phyloP scores from a whole-genome alignment of 202 grass and related monocot species.

The Dendrocalamus latiflorus region DNA sequence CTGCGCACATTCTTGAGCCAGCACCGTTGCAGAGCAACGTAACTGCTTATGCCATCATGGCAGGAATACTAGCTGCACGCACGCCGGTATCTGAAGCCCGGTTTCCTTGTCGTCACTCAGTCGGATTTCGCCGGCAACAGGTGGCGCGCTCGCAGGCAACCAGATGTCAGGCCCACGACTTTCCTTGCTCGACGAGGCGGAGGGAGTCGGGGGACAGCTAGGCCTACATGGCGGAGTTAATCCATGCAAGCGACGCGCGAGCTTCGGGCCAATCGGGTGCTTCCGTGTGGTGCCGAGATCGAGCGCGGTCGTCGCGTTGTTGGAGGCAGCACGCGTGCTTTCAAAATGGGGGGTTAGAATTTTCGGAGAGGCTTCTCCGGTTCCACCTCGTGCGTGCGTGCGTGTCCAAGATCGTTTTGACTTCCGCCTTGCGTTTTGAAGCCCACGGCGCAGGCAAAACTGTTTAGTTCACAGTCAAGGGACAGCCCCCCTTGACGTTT shows the following conservation, averaged over 20 bases:
- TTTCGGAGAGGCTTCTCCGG: not conserved
- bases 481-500: too few species aligned
- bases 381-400: not conserved
- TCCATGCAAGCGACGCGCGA: not conserved
- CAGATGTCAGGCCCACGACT: not conserved
- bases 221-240: not conserved
- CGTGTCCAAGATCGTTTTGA: not conserved
- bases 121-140: not conserved
- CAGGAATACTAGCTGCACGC: not conserved
- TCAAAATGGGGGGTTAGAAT: not conserved
- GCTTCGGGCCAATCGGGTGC: not conserved
- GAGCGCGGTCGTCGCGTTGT: not conserved
- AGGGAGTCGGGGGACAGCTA: not conserved
- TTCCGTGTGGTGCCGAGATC: not conserved
- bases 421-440: not conserved
- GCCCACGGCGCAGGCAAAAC: not conserved
- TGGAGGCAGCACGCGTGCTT: not conserved
- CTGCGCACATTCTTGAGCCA: not conserved
- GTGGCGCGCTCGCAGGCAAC: not conserved
- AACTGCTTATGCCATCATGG: conserved; percentile 13
- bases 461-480: too few species aligned
- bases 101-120: not conserved
- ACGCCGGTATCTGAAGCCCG: not conserved
- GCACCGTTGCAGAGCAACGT: not conserved
- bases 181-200: not conserved